Evolutionary conservation across 163 green algal species (phyloP).

Genomic region (Volvox carteri): DNA sequence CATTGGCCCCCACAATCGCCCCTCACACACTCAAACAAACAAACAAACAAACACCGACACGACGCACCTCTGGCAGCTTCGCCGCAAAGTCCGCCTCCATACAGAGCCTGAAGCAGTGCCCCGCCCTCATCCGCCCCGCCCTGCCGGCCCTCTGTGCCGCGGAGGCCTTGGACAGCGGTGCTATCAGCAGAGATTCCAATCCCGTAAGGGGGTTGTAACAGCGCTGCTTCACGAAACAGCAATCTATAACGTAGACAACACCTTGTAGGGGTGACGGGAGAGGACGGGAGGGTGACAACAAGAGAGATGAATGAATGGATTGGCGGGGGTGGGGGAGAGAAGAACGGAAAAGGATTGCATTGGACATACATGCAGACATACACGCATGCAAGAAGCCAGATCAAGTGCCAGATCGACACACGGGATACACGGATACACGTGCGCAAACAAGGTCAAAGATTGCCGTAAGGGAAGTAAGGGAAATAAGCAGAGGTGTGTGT

Average conservation of each 20-base stretch:
- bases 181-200: conserved; percentile 86
- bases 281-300: not conserved
- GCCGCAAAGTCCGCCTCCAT: conserved; percentile 81
- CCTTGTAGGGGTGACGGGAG: conserved; percentile 42
- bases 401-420: too few species aligned
- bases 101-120: conserved; percentile 70
- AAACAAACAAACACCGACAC: too few species aligned
- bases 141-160: conserved; percentile 90
- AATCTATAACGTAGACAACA: conserved; percentile 87
- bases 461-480: too few species aligned
- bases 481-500: too few species aligned
- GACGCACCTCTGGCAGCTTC: conserved; percentile 66
- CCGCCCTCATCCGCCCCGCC: conserved; percentile 87
- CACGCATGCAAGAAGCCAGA: too few species aligned
- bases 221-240: conserved; percentile 90
- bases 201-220: conserved; percentile 89
- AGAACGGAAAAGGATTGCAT: too few species aligned
- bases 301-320: not conserved
- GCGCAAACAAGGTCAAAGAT: too few species aligned
- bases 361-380: too few species aligned
- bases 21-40: too few species aligned
- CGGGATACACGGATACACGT: too few species aligned
- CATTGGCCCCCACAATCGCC: too few species aligned
- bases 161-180: conserved; percentile 82
- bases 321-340: too few species aligned